Evolutionary conservation across 768 basidiomycete species (phyloP).

Genomic region (Russula brevipes): DNA sequence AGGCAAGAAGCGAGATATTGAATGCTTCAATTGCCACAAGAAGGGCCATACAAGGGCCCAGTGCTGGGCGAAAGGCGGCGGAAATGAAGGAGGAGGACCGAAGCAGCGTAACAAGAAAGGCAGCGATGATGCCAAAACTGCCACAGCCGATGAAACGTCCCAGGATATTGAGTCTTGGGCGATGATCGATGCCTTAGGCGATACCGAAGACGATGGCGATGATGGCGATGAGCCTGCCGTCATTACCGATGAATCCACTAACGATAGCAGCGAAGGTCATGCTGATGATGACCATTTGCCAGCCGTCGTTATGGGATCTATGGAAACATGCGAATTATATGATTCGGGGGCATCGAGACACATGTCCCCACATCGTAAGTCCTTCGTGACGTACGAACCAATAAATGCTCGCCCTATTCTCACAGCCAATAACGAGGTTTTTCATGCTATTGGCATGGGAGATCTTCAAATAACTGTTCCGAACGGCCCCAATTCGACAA

Average conservation of each 20-base stretch:
- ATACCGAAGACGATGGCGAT: no score
- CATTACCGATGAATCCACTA: no score
- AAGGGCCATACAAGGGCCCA: background rate
- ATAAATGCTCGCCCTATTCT: background rate
- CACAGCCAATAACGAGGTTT: constrained; percentile 21
- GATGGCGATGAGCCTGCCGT: no score
- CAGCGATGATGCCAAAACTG: background rate
- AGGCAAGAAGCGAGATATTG: background rate
- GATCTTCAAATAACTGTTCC: constrained; percentile 16
- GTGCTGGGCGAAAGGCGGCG: background rate
- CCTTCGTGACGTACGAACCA: no score
- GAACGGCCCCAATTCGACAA: background rate
- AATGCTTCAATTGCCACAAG: background rate
- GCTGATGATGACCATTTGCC: no score
- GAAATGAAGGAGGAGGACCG: background rate
- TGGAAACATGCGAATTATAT: no score
- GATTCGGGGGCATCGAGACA: no score
- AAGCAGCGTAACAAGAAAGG: background rate
- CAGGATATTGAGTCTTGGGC: no score
- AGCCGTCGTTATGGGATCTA: no score
- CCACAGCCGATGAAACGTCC: background rate
- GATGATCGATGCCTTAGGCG: no score
- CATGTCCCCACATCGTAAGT: no score
- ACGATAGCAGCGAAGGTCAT: no score
- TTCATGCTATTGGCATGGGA: constrained; percentile 25